Evolutionary conservation across 2,329 filamentous ascomycete genomes (phyloP), one percentile per base, ranked within the genome.

Genomic region (Tricladium varicosporioides): DNA sequence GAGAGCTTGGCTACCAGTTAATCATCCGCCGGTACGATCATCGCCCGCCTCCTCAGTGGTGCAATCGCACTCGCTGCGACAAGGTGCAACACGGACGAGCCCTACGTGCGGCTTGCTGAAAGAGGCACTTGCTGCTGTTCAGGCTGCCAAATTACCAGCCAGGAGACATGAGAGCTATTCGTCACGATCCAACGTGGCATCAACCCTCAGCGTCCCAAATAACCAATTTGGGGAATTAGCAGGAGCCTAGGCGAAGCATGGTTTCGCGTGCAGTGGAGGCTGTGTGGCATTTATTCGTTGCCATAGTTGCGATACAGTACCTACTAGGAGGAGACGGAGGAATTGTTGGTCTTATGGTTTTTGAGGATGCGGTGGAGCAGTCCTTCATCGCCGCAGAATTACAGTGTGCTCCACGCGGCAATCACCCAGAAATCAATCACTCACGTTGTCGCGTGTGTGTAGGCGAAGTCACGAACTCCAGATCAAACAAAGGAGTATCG

Each of bases 121-220:
- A 58, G 43, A 50, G 9, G 36, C 15, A 44, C 7, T 27, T 27
- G 3, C 4, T 27, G 22, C 22, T 3, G 22, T 48, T 48, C 55
- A 62, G 60, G 60, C 60, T 60, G 57, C 60, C 42, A 59, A 27
- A 56, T 62, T 55, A 52, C 27, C n/a, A n/a, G 48, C 27, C 40
- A 11, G n/a, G 15, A 19, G 27, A 33, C 15, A 16, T 27, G 18
- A 52, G 18, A 45, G 15, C 18, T n/a, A 47, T 53, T 53, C 51
- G 51, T 53, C 51, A 53, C 51, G n/a, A 43, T 53, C 42, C 36
- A 53, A 53, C 51, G 51, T 53, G 51, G 51, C 51, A 45, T 53
- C 27, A 53, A 22, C 2, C 5, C 36, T 40, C n/a, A 40, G 36
- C 60, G 54, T 57, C 47, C 52, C 52, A 51, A 40, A 43, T 47